phyloP scores from a whole-genome alignment of 2,329 filamentous ascomycete species.

The Cytospora leucostoma region DNA sequence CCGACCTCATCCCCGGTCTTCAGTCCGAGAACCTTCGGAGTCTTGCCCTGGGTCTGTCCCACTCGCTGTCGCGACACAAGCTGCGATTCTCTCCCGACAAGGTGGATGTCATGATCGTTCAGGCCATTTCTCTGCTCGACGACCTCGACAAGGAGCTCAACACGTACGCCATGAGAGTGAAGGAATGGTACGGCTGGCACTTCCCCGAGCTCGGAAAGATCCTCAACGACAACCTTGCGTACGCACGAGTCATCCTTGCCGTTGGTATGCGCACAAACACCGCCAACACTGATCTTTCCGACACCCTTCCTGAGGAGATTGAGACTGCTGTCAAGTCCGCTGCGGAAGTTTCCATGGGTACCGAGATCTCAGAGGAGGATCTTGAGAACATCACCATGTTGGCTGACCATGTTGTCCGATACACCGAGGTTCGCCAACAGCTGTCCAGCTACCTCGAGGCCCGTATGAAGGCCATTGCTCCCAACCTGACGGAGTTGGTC shows the following conservation, averaged over 20 bases:
- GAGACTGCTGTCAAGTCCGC: slow-evolving; percentile 89
- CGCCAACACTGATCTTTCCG: slow-evolving; percentile 74
- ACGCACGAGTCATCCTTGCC: slow-evolving; percentile 81
- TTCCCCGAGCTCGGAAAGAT: slow-evolving; percentile 98
- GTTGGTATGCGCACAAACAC: slow-evolving; percentile 89
- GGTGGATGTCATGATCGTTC: slow-evolving; percentile 99
- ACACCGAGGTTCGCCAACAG: slow-evolving; percentile 86
- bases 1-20: slow-evolving; percentile 87
- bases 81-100: slow-evolving; percentile 98
- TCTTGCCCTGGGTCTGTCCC: slow-evolving; percentile 94
- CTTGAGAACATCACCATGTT: slow-evolving; percentile 88
- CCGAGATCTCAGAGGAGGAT: slow-evolving; percentile 91
- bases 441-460: slow-evolving; percentile 86
- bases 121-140: slow-evolving; percentile 90
- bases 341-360: slow-evolving; percentile 97
- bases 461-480: slow-evolving; percentile 95
- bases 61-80: slow-evolving; percentile 96
- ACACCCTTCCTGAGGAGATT: slow-evolving; percentile 93
- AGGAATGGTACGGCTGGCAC: slow-evolving; percentile 99
- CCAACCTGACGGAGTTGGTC: slow-evolving; percentile 90
- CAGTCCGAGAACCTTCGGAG: slow-evolving; percentile 83
- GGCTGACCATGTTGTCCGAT: slow-evolving; percentile 89
- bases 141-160: slow-evolving; percentile 99
- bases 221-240: slow-evolving; percentile 94
- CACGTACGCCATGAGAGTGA: slow-evolving; percentile 97